Base-by-base conservation (phyloP, 495 filamentous ascomycete genomes). In the Clohesyomyces aquaticus region DNA sequence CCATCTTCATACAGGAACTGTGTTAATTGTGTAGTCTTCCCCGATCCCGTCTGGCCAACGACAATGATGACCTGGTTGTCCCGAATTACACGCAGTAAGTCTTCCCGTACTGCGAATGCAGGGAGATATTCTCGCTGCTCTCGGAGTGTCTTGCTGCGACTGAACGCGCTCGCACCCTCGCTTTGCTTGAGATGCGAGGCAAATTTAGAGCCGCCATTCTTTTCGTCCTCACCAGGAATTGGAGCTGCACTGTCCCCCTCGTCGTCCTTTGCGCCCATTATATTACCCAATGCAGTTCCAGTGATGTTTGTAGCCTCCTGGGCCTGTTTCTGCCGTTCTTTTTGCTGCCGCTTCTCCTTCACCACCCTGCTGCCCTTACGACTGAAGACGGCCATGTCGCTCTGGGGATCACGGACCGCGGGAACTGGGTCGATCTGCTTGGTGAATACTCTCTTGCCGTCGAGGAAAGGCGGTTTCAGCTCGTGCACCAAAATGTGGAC, bases 311-410 rank as follows among this genome's bases (percentile, higher is more conserved):
- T 99, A 32, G 95, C 92, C 65, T 96, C 89, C 74, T 98, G 91
- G 8, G 94, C 95, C 74, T 97, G 93, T 67, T 91, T 93, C 63
- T 96, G 91, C 32, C 95, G 85, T 72, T 99, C 95, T 55, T 91
- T 88, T 74, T 96, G 93, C 76, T 93, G 90, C 60, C 95, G 79
- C 67, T 87, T 87, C 62, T 99, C 94, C 70, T 88, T 88, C 10
- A 99, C 95, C 6, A 97, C 90, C 68, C 84, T 89, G 72, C 94
- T 98, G 1, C 95, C 95, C 76, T 96, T 98, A 21, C 93, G 85
- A 78, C 90, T 93, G 67, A 98, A 99, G 14, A 99, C 91, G 9
- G 95, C 95, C 95, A 99, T 96, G 70, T 99, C 95, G 73, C 95
- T 98, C 75, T 98, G 94, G 14, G 91, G 88, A 73, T 99, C 95